Evolutionary conservation across 179 eudicot species (phyloP).

Genomic region (Amaranthus tricolor): DNA sequence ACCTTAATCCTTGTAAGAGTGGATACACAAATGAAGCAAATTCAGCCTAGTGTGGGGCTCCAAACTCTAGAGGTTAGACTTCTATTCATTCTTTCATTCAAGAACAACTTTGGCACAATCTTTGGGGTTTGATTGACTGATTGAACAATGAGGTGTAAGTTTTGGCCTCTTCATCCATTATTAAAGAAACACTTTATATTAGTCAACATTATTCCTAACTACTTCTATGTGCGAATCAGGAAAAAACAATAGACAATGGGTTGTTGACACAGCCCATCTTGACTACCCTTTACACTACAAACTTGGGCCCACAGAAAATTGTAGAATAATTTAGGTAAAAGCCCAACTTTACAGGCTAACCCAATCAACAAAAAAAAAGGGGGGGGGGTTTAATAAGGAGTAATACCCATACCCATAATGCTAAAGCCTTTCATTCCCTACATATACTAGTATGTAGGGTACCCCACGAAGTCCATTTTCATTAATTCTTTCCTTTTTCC

Average conservation of each 20-base stretch:
- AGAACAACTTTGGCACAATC: conserved; percentile 8
- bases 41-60: background rate
- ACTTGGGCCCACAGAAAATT: conserved; percentile 30
- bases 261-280: conserved; percentile 47
- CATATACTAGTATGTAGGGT: background rate
- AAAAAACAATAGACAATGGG: conserved; percentile 34
- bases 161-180: conserved; percentile 11
- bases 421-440: background rate
- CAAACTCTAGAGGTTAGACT: background rate
- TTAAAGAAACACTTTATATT: background rate
- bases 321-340: conserved; percentile 4
- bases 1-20: background rate
- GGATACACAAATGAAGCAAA: conserved; percentile 4
- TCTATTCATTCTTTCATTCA: background rate
- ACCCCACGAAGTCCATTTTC: background rate
- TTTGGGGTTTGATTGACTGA: background rate
- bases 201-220: conserved; percentile 14
- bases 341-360: conserved; percentile 26
- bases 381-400: background rate
- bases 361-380: conserved; percentile 10
- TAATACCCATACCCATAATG: background rate
- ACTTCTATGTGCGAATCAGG: conserved; percentile 14
- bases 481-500: background rate
- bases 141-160: conserved; percentile 7
- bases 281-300: conserved; percentile 31